A percentile compares a stretch with the other conserved stretches of the same genome.
Evolutionary conservation across 768 basidiomycete species (phyloP).

Genomic region (Tephrocybe rancida): DNA sequence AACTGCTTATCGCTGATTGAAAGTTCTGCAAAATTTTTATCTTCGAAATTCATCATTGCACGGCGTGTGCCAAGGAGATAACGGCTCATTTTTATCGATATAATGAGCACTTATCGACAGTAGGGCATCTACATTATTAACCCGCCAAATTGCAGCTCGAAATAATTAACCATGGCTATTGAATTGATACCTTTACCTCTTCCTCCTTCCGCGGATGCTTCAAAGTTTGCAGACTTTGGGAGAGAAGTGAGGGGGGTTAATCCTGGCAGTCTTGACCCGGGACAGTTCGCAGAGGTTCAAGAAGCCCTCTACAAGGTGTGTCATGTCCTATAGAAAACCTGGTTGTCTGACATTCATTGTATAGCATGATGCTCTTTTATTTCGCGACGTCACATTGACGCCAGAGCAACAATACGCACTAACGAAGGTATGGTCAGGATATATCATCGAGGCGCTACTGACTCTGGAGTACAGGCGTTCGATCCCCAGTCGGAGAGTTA

Average conservation of each 20-base stretch:
- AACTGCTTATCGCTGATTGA: too few species aligned
- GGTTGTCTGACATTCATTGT: neutral
- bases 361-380: conserved; percentile 75
- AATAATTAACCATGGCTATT: conserved; percentile 49
- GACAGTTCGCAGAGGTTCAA: conserved; percentile 67
- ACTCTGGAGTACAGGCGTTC: conserved; percentile 63
- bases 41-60: too few species aligned
- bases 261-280: conserved; percentile 61
- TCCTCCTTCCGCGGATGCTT: conserved; percentile 70
- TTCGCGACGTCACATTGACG: conserved; percentile 65
- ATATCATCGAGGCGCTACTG: too few species aligned
- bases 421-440: conserved; percentile 60
- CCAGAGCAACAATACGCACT: conserved; percentile 86
- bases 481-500: conserved; percentile 65
- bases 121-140: too few species aligned
- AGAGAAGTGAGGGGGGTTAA: conserved; percentile 74
- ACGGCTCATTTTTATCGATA: too few species aligned
- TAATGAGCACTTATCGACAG: too few species aligned
- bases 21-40: too few species aligned
- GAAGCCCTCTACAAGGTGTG: conserved; percentile 77
- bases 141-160: too few species aligned
- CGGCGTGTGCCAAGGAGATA: too few species aligned
- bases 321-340: neutral
- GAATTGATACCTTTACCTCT: conserved; percentile 67
- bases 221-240: conserved; percentile 73